Conservation (phyloP, 345 rosid genomes). For the Hypericum androsaemum region DNA sequence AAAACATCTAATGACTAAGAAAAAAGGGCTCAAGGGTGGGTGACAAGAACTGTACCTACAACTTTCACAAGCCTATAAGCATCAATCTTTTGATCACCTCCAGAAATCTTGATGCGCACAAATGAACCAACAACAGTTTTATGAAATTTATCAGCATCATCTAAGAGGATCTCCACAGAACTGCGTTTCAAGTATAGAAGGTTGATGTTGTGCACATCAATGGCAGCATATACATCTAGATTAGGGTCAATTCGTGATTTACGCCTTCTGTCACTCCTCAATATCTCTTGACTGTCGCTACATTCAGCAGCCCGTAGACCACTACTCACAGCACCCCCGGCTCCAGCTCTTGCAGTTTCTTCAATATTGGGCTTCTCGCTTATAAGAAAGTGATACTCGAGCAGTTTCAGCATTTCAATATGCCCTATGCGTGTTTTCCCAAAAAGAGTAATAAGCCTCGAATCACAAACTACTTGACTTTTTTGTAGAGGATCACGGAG, state of each 20-base stretch:
- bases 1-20: neutral
- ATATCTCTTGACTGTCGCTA: constrained; percentile 19
- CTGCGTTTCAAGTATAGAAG: constrained; percentile 62
- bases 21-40: constrained; percentile 13
- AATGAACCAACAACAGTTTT: constrained; percentile 80
- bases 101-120: constrained; percentile 64
- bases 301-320: constrained; percentile 24
- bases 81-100: constrained; percentile 60
- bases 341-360: constrained; percentile 23
- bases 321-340: constrained; percentile 7
- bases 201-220: constrained; percentile 73
- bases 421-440: constrained; percentile 59
- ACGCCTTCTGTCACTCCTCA: constrained; percentile 38
- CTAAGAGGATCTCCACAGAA: constrained; percentile 56
- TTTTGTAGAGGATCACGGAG: constrained; percentile 70
- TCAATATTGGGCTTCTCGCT: constrained; percentile 32
- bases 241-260: constrained; percentile 27
- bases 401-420: constrained; percentile 86
- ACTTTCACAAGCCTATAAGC: constrained; percentile 80
- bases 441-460: constrained; percentile 59
- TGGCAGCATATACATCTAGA: constrained; percentile 64
- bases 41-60: constrained; percentile 45
- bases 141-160: constrained; percentile 51
- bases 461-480: constrained; percentile 64
- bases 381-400: constrained; percentile 59